A percentile compares a stretch with the other conserved stretches of the same genome.
phyloP scores from a whole-genome alignment of 345 rosid genomes.

The Pistacia integerrima region DNA sequence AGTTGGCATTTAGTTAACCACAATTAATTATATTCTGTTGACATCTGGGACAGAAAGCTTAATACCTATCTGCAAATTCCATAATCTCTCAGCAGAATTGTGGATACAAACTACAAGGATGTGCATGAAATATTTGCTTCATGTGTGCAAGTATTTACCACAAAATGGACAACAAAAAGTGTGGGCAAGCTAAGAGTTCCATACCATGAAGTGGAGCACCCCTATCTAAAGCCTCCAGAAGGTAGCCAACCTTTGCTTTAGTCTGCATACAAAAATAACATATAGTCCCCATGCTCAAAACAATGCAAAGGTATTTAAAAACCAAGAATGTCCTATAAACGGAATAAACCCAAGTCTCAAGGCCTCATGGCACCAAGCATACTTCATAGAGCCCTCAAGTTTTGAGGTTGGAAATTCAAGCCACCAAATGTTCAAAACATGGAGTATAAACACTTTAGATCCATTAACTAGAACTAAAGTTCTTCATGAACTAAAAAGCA shows the following conservation, averaged over 20 bases:
- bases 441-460: not conserved
- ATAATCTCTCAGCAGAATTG: too few species aligned
- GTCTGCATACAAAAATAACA: conserved; percentile 49
- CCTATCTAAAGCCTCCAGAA: conserved; percentile 93
- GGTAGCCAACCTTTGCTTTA: conserved; percentile 92
- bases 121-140: not conserved
- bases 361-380: not conserved
- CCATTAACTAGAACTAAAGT: not conserved
- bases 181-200: not conserved
- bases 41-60: too few species aligned
- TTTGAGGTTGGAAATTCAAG: not conserved
- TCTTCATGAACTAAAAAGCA: not conserved
- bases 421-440: not conserved
- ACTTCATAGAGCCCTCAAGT: not conserved
- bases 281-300: not conserved
- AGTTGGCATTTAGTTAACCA: too few species aligned
- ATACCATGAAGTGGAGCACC: conserved; percentile 99
- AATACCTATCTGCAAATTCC: too few species aligned
- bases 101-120: too few species aligned
- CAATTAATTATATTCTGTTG: too few species aligned
- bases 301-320: not conserved
- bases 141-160: not conserved
- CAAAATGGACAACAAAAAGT: not conserved
- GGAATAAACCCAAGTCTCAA: not conserved
- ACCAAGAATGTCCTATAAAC: not conserved